Percentiles rank a stretch among this genome's conserved stretches.
These are phyloP conservation scores for Hyaloscypha variabilis DNA, from an alignment of 495 filamentous ascomycete genomes.

Conservation along the genomic window DNA sequence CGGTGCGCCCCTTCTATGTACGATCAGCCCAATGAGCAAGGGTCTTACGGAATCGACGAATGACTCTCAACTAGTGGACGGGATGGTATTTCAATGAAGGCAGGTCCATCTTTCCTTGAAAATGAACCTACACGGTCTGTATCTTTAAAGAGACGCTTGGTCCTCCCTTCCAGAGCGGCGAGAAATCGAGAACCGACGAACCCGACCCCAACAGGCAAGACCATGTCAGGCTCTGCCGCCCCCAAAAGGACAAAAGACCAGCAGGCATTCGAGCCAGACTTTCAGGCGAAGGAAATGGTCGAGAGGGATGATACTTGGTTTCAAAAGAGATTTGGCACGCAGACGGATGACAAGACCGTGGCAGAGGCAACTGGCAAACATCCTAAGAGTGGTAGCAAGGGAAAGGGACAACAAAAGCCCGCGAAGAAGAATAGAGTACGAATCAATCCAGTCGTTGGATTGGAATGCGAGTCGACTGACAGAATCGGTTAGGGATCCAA, in stretches of 20 bases:
- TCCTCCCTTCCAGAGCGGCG: constrained; percentile 12
- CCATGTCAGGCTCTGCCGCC: constrained; percentile 21
- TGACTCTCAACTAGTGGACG: background rate
- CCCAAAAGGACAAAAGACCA: constrained; percentile 17
- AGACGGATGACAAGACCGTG: constrained; percentile 17
- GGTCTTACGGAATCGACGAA: background rate
- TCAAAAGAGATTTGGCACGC: constrained; percentile 21
- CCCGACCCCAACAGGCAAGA: constrained; percentile 13
- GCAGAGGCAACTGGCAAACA: constrained; percentile 19
- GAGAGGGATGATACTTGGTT: constrained; percentile 20
- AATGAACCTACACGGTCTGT: constrained; percentile 17
- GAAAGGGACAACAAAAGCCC: constrained; percentile 11
- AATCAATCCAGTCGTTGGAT: constrained; percentile 17
- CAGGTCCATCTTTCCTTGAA: constrained; percentile 1
- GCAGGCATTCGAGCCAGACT: constrained; percentile 21
- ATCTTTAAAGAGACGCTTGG: constrained; percentile 15
- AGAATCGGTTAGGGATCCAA: constrained; percentile 22
- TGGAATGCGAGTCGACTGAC: constrained; percentile 20
- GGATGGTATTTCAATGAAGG: background rate
- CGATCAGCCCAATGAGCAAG: background rate
- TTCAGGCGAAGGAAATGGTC: constrained; percentile 17
- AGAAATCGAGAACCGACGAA: constrained; percentile 21
- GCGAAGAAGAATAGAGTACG: constrained; percentile 18
- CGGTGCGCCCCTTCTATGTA: background rate
- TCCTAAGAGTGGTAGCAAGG: constrained; percentile 10